Base-by-base conservation (phyloP, 2,329 filamentous ascomycete genomes). In the Bipolaris cookei region DNA sequence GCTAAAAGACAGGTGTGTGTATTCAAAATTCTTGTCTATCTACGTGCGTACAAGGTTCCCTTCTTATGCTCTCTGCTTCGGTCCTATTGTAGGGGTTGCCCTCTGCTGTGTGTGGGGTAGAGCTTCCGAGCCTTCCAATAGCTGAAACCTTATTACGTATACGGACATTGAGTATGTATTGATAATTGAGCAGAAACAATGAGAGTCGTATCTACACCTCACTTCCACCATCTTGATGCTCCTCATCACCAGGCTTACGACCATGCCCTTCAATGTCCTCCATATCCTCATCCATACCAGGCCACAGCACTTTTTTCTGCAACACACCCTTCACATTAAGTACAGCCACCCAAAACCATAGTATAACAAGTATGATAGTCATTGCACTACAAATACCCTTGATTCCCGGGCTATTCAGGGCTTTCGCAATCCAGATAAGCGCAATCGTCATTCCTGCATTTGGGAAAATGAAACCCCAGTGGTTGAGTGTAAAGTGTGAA, bases 401-500 rank as follows among this genome's bases (percentile, higher is more conserved):
- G 69, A 88, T 75, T 0, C 78, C 82, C 0, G 76, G 56, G 60
- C 84, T 87, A 0, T 79, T 70, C 11, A 87, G 75, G 0, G 75
- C 79, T n/a, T 79, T 78, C 2, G 83, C 85, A 44, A 88, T 77
- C 7, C 83, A 77, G 32, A 59, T 88, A 82, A 42, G 81, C 78
- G 4, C 84, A 80, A 55, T 78, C 1, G 83, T 84, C 54, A 88
- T 83, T 0, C 86, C 87, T 1, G 83, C 85, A 58, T 88, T 23
- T 78, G 84, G 86, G 65, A 89, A 88, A 20, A 89, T 82, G 70
- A 87, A 86, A 7, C 84, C 84, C 85, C 85, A 89, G 61, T 63
- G 68, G 35, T 70, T 71, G 6, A 71, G 54, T 20, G 67, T 70
- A 13, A 71, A 71, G 46, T 67, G 64, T 56, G 80, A 82, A 6